Evolutionary conservation across 2,329 filamentous ascomycete genomes (phyloP), one percentile per base, ranked within the genome.

Genomic region (Madurella mycetomatis): DNA sequence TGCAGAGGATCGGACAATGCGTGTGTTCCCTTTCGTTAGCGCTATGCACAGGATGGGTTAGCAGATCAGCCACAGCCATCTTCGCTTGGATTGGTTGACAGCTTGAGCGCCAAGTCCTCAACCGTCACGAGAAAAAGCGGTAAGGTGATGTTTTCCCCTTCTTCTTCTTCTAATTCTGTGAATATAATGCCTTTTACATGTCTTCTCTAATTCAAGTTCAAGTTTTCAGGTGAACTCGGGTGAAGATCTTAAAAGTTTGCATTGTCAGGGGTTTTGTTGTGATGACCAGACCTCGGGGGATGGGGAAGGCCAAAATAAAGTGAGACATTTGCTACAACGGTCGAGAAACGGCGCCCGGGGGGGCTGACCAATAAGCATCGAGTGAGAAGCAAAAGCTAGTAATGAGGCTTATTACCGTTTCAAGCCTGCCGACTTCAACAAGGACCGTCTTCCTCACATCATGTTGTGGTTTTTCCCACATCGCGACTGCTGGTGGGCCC

Each of bases 291-390:
- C 41, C 18, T 9, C 17, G 12, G 51, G 9, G 44, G 48, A 53
- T n/a, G 41, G 47, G 37, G 42, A 37, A 31, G 17, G 18, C 18
- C 30, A 51, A 56, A 49, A 49, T 45, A 55, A 55, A 50, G 56
- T 60, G 58, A 60, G 56, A 60, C 58, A 60, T 56, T 58, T 56
- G 39, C 43, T 46, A 49, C 56, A 60, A 60, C 58, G 58, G 58
- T 56, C 53, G 37, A 18, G 19, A 56, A 58, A 58, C 51, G 56
- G 51, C 48, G 34, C 17, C 13, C 17, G n/a, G n/a, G n/a, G n/a
- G n/a, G n/a, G 12, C 25, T 39, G 19, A 32, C 56, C 58, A 60
- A 56, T 56, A 13, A 34, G 32, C 42, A 30, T 45, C 13, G 8
- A 19, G 40, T 19, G 18, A 47, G 25, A 19, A 12, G 15, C 18